Percentiles rank a stretch among this genome's conserved stretches.
phyloP scores from a whole-genome alignment of 2,329 filamentous ascomycete genomes.

The Sclerotinia nivalis region DNA sequence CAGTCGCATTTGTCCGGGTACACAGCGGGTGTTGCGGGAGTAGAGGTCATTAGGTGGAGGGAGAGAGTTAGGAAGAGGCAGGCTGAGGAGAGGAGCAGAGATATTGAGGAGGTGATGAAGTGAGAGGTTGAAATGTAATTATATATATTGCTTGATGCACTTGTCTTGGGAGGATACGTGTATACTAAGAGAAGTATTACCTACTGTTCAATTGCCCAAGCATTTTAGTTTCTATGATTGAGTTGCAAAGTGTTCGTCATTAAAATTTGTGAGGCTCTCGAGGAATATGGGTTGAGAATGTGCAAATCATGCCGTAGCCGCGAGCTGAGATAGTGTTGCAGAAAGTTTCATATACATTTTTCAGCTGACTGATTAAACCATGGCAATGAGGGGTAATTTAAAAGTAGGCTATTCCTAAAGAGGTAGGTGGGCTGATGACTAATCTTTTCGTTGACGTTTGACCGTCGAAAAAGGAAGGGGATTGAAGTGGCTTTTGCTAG shows the following conservation, averaged over 20 bases:
- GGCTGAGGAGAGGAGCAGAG: constrained; percentile 33
- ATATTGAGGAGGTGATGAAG: constrained; percentile 27
- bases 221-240: no score
- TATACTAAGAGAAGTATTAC: background rate
- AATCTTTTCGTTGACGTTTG: no score
- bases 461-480: no score
- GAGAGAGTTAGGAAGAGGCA: constrained; percentile 31
- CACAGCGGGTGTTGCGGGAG: constrained; percentile 37
- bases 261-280: background rate
- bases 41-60: constrained; percentile 34
- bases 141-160: background rate
- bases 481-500: background rate
- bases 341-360: background rate
- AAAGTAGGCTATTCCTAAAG: no score
- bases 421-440: no score
- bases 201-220: no score
- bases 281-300: background rate
- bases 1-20: constrained; percentile 45
- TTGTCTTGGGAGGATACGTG: background rate
- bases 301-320: background rate
- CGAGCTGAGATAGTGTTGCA: background rate
- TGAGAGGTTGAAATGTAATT: background rate
- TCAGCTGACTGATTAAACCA: background rate
- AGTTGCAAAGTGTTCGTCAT: no score
- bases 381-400: no score